phyloP scores from a whole-genome alignment of 2,329 filamentous ascomycete genomes.

The Aspergillus spinulosporus region DNA sequence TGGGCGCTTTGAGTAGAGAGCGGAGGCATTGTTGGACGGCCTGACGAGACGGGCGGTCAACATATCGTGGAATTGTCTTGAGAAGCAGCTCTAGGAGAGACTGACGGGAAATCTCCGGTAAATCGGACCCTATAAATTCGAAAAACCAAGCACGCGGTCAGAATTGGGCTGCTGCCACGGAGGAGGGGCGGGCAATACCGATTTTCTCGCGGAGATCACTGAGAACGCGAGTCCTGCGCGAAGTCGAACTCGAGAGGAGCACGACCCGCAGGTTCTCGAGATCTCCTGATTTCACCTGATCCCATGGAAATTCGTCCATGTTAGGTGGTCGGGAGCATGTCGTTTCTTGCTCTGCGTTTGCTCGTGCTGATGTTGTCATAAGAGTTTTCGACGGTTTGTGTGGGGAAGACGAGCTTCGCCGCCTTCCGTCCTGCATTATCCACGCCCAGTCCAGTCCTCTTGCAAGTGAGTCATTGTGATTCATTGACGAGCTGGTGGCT shows the following conservation, averaged over 20 bases:
- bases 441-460: background rate
- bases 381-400: slow-evolving; percentile 37
- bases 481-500: background rate
- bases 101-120: slow-evolving; percentile 34
- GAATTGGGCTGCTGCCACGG: slow-evolving; percentile 10
- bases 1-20: slow-evolving; percentile 62
- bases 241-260: slow-evolving; percentile 46
- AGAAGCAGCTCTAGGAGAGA: slow-evolving; percentile 73
- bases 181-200: slow-evolving; percentile 30
- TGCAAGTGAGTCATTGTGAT: slow-evolving; percentile 9
- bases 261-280: slow-evolving; percentile 41
- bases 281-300: slow-evolving; percentile 45
- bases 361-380: slow-evolving; percentile 40
- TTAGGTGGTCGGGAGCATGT: slow-evolving; percentile 36
- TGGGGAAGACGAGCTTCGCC: slow-evolving; percentile 25
- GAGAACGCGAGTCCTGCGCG: slow-evolving; percentile 42
- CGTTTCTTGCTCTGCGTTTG: slow-evolving; percentile 15
- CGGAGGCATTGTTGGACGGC: slow-evolving; percentile 79
- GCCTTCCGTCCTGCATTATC: slow-evolving; percentile 29
- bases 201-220: slow-evolving; percentile 49
- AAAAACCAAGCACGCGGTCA: slow-evolving; percentile 15
- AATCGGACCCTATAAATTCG: slow-evolving; percentile 30
- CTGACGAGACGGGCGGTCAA: slow-evolving; percentile 78
- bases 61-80: slow-evolving; percentile 81
- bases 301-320: slow-evolving; percentile 48